A percentile compares a stretch with the other conserved stretches of the same genome.
Evolutionary conservation across 441 rosid species (phyloP).

Genomic region (Eutrema salsugineum): DNA sequence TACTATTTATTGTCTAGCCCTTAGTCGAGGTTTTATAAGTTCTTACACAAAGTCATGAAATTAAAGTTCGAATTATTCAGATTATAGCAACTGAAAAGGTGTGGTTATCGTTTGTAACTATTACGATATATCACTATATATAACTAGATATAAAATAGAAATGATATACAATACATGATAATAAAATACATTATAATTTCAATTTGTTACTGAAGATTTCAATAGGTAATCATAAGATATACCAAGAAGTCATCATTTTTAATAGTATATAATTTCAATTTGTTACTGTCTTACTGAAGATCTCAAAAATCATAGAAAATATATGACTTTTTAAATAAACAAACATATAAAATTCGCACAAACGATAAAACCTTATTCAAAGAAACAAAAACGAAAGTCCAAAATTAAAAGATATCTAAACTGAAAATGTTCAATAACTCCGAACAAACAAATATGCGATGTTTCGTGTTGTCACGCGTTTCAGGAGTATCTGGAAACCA

Average conservation of each 20-base stretch:
- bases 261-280: not conserved
- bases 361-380: not conserved
- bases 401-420: not conserved
- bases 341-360: not conserved
- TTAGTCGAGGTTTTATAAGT: not conserved
- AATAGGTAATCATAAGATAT: too few relatives aligned
- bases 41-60: not conserved
- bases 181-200: too few relatives aligned
- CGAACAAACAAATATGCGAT: conserved; percentile 17
- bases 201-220: not conserved
- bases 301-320: not conserved
- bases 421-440: conserved; percentile 9
- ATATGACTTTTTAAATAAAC: not conserved
- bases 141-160: too few relatives aligned
- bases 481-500: conserved; percentile 21
- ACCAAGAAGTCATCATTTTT: not conserved
- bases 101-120: not conserved
- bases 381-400: not conserved
- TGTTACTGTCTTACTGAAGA: too few relatives aligned
- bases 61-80: not conserved
- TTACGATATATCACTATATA: too few relatives aligned
- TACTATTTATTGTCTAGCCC: not conserved
- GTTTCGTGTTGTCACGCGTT: conserved; percentile 30
- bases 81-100: not conserved
- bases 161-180: too few relatives aligned